Base-by-base conservation (phyloP, 1,139 yeast species). In the Kurtzmaniella natalensis region DNA sequence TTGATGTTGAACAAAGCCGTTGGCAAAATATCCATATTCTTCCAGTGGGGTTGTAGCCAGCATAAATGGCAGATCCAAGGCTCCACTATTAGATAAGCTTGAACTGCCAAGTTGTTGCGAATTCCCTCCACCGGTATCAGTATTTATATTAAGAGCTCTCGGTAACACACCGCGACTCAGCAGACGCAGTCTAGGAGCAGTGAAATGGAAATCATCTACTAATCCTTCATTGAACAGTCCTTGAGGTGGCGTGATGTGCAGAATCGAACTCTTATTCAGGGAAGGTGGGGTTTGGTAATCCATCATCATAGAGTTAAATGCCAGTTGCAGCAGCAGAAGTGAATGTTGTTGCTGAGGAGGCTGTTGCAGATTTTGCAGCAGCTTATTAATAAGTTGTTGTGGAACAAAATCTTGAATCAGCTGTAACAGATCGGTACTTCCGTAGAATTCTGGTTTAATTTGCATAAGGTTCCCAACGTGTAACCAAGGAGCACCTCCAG, bases 401-500 rank as follows among this genome's bases (percentile, higher is more conserved):
- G 73, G 71, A 1, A 67, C 73, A 41, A 48, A 66, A 46, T 68
- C 73, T 44, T 61, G 71, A 56, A 66, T 60, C 34, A 70, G 64
- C 42, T 64, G 72, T 40, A 68, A 58, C 3, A 70, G 64, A 39
- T 68, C 75, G 0, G 72, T 58, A 37, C 70, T 63, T 10, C 48
- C 55, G 40, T 60, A 59, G 30, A 41, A 29, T 13, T 39, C 39
- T 16, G 64, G 57, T 38, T 67, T 57, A 17, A 64, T 56, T 32
- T 55, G 61, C 42, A 52, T 59, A 38, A 69, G 55, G 42, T 68
- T 69, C 2, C 74, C 74, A 28, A 69, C 70, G 48, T 69, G 74
- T 30, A 69, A 54, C 75, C 74, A 69, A 41, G 57, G 64, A 40
- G 55, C 59, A 30, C 55, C 59, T n/a, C n/a, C n/a, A n/a, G n/a